phyloP scores from a whole-genome alignment of 2,329 filamentous ascomycete genomes.

The Talaromyces sp. region DNA sequence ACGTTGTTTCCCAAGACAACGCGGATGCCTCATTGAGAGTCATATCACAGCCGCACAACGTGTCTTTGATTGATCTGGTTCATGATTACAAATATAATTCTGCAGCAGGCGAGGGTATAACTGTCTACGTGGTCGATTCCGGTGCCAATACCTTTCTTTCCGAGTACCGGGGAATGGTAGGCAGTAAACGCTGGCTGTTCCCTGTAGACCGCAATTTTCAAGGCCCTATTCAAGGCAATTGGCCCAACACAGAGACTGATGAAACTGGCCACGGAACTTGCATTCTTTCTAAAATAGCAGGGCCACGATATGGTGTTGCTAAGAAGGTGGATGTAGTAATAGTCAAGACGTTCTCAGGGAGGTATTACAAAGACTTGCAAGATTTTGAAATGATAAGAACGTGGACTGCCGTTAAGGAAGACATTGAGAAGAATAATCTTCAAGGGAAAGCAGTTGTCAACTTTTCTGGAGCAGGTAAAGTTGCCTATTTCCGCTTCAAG shows the following conservation, averaged over 20 bases:
- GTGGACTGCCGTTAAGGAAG: background rate
- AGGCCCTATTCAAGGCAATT: too few species aligned
- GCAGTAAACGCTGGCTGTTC: background rate
- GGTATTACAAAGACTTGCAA: background rate
- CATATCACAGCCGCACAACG: background rate
- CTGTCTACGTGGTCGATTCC: background rate
- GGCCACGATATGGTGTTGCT: background rate
- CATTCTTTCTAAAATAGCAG: background rate
- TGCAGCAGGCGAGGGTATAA: background rate
- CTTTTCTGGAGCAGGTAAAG: background rate
- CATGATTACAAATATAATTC: background rate
- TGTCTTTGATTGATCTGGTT: background rate
- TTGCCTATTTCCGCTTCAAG: background rate
- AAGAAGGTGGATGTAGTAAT: constrained; percentile 1
- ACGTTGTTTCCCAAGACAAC: background rate
- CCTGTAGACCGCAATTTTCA: background rate
- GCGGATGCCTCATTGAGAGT: background rate
- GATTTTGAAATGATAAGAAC: too few species aligned
- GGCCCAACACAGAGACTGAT: background rate
- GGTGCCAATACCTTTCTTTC: background rate
- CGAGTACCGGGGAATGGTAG: background rate
- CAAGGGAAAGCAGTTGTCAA: background rate
- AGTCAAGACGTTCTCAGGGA: background rate
- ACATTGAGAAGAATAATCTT: background rate
- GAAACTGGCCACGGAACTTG: background rate